Evolutionary conservation across 2,329 filamentous ascomycete species (phyloP).

Genomic region (Cryphonectria japonica): DNA sequence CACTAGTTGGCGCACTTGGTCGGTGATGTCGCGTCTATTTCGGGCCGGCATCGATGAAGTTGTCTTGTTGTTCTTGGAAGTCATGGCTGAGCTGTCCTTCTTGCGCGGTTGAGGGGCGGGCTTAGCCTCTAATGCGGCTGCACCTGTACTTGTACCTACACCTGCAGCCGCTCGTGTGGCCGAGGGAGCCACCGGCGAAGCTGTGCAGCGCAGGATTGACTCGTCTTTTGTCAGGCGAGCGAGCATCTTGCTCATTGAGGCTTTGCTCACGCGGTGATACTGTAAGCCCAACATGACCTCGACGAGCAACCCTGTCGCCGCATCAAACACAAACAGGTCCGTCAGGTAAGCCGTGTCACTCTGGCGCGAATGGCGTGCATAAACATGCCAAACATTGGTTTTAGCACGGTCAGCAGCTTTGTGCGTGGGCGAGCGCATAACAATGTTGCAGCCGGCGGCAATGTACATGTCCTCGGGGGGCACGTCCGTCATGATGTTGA

Average conservation of each 20-base stretch:
- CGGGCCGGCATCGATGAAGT: background rate
- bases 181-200: no score
- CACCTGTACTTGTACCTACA: no score
- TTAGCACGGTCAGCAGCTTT: background rate
- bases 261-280: constrained; percentile 37
- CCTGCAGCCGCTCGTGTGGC: no score
- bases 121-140: background rate
- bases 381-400: constrained; percentile 36
- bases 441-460: constrained; percentile 37
- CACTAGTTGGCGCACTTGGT: background rate
- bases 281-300: constrained; percentile 41
- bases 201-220: background rate
- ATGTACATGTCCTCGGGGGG: constrained; percentile 39
- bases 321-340: constrained; percentile 43
- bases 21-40: background rate
- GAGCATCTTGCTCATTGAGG: constrained; percentile 38
- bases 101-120: no score
- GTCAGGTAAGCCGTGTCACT: constrained; percentile 36
- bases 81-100: no score
- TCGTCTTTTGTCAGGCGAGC: constrained; percentile 26
- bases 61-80: background rate
- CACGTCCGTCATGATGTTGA: constrained; percentile 42
- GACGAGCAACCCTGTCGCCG: constrained; percentile 33
- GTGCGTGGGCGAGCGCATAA: constrained; percentile 40
- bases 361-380: constrained; percentile 33